Evolutionary conservation across 192 early-diverging fungal species (phyloP).

Genomic region (Gryganskiella cystojenkinii): DNA sequence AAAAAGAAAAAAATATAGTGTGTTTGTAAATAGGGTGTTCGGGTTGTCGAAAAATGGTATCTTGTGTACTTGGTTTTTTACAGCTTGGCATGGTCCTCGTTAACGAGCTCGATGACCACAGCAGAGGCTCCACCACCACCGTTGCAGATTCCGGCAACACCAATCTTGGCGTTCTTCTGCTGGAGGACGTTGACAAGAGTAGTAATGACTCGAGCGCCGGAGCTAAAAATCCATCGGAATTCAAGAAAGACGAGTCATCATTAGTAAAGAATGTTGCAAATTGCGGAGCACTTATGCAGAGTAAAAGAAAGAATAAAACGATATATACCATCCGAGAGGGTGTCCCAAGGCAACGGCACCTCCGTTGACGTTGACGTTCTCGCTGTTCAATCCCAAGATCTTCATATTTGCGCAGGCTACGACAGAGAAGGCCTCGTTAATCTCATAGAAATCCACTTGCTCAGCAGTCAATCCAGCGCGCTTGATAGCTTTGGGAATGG

Average conservation of each 20-base stretch:
- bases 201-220: constrained; percentile 89
- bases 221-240: constrained; percentile 35
- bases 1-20: too few relatives aligned
- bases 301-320: background rate
- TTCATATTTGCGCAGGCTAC: constrained; percentile 88
- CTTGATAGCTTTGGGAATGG: constrained; percentile 81
- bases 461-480: constrained; percentile 68
- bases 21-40: too few relatives aligned
- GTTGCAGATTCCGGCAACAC: constrained; percentile 95
- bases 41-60: background rate
- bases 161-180: constrained; percentile 80
- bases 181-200: constrained; percentile 82
- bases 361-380: constrained; percentile 94
- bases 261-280: background rate
- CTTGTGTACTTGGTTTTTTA: constrained; percentile 8
- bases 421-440: constrained; percentile 89
- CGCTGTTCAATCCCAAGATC: constrained; percentile 73
- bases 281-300: too few relatives aligned
- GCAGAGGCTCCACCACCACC: constrained; percentile 95
- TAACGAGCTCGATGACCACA: constrained; percentile 70
- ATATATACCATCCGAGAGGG: constrained; percentile 86
- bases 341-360: constrained; percentile 98
- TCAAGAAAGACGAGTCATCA: background rate
- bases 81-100: constrained; percentile 43
- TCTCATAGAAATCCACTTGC: constrained; percentile 81